Evolutionary conservation across 345 rosid species (phyloP).

Genomic region (Arabis hirsuta): DNA sequence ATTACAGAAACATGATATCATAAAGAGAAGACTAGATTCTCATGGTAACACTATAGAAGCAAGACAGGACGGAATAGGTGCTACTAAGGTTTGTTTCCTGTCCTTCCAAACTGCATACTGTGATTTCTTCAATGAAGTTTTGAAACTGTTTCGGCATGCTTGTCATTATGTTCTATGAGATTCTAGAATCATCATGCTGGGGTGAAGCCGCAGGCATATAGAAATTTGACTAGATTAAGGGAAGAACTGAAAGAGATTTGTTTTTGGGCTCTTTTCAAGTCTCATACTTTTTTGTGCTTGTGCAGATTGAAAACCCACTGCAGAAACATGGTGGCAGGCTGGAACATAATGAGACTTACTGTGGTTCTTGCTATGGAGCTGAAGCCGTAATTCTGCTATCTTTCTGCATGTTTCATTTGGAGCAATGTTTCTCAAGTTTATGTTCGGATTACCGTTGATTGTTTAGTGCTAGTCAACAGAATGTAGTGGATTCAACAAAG

Average conservation of each 20-base stretch:
- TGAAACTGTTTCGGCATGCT: not conserved
- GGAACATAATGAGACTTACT: slow-evolving; percentile 92
- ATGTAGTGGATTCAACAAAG: not conserved
- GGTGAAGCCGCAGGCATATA: not conserved
- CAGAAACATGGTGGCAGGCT: slow-evolving; percentile 98
- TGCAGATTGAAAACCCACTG: slow-evolving; percentile 86
- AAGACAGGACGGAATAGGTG: slow-evolving; percentile 88
- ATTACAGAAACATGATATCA: slow-evolving; percentile 87
- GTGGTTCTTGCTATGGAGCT: slow-evolving; percentile 96
- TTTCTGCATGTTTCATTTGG: not conserved
- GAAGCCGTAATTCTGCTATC: slow-evolving; percentile 60
- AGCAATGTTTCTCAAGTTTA: not conserved
- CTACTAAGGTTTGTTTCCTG: slow-evolving; percentile 68
- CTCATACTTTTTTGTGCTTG: slow-evolving; percentile 37
- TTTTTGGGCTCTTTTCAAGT: not conserved
- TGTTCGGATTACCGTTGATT: not conserved
- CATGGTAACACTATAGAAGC: slow-evolving; percentile 79
- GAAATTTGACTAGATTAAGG: not conserved
- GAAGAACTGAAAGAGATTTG: not conserved
- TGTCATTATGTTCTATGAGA: not conserved
- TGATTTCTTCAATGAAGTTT: not conserved
- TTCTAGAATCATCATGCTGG: not conserved
- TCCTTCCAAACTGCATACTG: not conserved
- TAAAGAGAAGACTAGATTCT: slow-evolving; percentile 78
- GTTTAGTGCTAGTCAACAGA: slow-evolving; percentile 27